Conservation (phyloP, 495 filamentous ascomycete genomes). For the Podospora conica region DNA sequence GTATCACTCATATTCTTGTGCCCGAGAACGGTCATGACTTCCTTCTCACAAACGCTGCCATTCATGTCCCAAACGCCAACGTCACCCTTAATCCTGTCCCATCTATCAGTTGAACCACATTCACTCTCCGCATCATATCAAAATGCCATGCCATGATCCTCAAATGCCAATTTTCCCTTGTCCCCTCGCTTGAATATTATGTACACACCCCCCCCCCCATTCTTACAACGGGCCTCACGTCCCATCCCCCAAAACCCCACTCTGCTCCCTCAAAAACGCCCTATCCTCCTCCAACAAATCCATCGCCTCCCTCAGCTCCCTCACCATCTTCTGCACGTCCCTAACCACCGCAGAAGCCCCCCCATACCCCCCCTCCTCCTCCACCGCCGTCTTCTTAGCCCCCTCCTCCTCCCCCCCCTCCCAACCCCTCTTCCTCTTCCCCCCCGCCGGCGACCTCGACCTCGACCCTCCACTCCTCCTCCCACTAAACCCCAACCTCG, state of each 20-base stretch:
- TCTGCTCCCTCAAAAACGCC: constrained; percentile 10
- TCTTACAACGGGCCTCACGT: background rate
- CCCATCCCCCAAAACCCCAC: constrained; percentile 8
- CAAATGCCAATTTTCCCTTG: background rate
- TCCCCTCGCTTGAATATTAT: background rate
- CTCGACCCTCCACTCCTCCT: background rate
- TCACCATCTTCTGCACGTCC: constrained; percentile 25
- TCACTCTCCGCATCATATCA: background rate
- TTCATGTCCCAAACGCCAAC: no score
- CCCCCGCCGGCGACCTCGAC: background rate
- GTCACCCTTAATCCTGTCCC: background rate
- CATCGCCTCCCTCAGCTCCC: constrained; percentile 28
- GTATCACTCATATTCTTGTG: background rate
- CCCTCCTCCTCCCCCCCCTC: background rate
- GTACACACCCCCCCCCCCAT: background rate
- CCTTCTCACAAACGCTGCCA: background rate
- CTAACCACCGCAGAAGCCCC: constrained; percentile 24
- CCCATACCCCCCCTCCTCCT: background rate
- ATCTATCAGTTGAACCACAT: no score
- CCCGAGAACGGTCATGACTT: background rate
- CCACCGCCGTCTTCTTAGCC: no score
- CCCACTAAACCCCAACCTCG: background rate
- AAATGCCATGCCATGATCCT: background rate
- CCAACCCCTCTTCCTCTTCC: background rate
- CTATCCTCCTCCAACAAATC: constrained; percentile 20